Evolutionary conservation across 169 alveolate genomes (phyloP).

Genomic region (Amoebophrya sp.): DNA sequence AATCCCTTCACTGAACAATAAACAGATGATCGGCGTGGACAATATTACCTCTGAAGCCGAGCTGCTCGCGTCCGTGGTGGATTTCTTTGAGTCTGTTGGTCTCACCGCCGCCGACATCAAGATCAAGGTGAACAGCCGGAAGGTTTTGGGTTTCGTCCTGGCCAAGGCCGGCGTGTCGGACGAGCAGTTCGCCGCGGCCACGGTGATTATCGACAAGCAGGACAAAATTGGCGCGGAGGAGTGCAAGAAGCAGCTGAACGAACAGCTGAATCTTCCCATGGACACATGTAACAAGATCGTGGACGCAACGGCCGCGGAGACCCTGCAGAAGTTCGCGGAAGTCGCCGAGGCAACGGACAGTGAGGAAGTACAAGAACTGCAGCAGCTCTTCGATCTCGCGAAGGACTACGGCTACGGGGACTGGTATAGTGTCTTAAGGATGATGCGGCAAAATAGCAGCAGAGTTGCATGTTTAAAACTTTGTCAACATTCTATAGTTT

Average conservation of each 20-base stretch:
- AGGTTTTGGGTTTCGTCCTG: constrained; percentile 19
- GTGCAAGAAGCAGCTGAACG: constrained; percentile 26
- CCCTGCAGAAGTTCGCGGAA: background rate
- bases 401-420: constrained; percentile 31
- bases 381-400: constrained; percentile 28
- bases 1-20: no score
- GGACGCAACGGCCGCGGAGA: constrained; percentile 16
- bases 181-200: constrained; percentile 29
- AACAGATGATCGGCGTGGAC: background rate
- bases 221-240: constrained; percentile 34
- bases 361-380: background rate
- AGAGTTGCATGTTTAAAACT: no score
- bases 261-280: background rate
- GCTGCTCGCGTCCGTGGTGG: constrained; percentile 41
- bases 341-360: background rate
- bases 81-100: constrained; percentile 43
- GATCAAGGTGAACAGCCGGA: constrained; percentile 47
- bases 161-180: constrained; percentile 30
- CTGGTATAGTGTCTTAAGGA: background rate
- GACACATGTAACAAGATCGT: background rate
- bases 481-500: no score
- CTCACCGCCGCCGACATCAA: constrained; percentile 38
- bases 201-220: constrained; percentile 31
- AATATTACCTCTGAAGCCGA: constrained; percentile 41
- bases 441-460: no score